These are phyloP conservation scores for Edaphochlamys debaryana DNA, from an alignment of 139 green algal species.

Conservation along the genomic window DNA sequence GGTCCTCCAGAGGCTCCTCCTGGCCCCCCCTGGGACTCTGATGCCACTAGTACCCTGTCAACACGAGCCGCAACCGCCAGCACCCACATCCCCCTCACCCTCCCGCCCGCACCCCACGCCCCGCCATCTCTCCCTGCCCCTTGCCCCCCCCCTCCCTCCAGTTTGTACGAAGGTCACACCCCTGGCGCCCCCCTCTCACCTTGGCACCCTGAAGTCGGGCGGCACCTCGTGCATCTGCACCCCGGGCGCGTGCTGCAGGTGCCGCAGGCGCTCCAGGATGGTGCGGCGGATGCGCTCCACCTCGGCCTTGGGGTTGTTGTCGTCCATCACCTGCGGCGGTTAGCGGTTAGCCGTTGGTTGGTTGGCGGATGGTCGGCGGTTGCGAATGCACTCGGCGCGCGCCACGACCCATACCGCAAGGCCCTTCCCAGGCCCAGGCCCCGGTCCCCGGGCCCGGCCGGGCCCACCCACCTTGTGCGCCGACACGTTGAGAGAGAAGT, in stretches of 20 bases:
- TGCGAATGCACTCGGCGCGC: background rate
- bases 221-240: constrained; percentile 73
- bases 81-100: background rate
- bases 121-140: background rate
- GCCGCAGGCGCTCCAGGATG: constrained; percentile 77
- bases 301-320: constrained; percentile 77
- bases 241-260: constrained; percentile 74
- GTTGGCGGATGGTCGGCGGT: too few species aligned
- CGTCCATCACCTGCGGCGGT: constrained; percentile 64
- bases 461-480: constrained; percentile 61
- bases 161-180: background rate
- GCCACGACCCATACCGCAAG: background rate
- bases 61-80: too few species aligned
- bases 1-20: too few species aligned
- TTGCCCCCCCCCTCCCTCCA: background rate
- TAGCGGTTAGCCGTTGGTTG: background rate
- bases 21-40: too few species aligned
- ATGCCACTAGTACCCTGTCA: too few species aligned
- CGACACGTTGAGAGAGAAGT: constrained; percentile 79
- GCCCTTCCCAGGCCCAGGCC: background rate
- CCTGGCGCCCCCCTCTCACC: constrained; percentile 31
- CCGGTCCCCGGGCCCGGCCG: too few species aligned
- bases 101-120: background rate
- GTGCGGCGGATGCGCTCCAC: constrained; percentile 75
- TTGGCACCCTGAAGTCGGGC: constrained; percentile 64